phyloP scores from a whole-genome alignment of 2,329 filamentous ascomycete species.

The Aspergillus costaricaensis region DNA sequence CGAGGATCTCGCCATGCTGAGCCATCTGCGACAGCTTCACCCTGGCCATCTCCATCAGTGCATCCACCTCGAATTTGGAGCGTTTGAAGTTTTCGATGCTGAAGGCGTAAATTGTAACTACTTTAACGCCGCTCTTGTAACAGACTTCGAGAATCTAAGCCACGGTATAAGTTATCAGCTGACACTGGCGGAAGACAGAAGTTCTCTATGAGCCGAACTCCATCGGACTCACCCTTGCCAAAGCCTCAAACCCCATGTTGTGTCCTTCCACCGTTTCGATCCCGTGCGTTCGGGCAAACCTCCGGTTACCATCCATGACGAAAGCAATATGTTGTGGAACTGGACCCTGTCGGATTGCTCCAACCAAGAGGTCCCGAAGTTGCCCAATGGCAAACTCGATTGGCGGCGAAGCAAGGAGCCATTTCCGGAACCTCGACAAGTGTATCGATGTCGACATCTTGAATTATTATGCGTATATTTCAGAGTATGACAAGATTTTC shows the following conservation, averaged over 20 bases:
- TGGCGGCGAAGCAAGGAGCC: constrained; percentile 85
- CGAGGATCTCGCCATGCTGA: constrained; percentile 88
- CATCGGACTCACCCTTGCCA: constrained; percentile 69
- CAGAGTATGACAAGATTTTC: constrained; percentile 2
- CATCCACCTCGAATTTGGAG: constrained; percentile 93
- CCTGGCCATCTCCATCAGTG: constrained; percentile 96
- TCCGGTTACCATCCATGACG: constrained; percentile 97
- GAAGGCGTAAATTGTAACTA: constrained; percentile 97
- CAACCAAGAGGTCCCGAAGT: constrained; percentile 81
- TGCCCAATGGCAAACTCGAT: constrained; percentile 84
- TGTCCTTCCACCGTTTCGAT: constrained; percentile 98
- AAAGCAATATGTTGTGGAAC: constrained; percentile 97
- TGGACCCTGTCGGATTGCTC: constrained; percentile 83
- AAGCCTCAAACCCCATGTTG: constrained; percentile 90
- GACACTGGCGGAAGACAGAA: background rate
- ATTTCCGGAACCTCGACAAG: constrained; percentile 65
- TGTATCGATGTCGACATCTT: constrained; percentile 56
- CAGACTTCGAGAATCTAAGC: constrained; percentile 87
- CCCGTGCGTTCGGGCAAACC: constrained; percentile 84
- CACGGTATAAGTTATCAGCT: background rate
- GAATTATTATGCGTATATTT: background rate
- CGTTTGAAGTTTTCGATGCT: constrained; percentile 99
- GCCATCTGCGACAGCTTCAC: constrained; percentile 88
- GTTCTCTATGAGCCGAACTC: background rate
- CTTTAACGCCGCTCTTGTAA: constrained; percentile 95